Evolutionary conservation across 352 stramenopile species (phyloP), one percentile per base, ranked within the genome.

Genomic region (Aphanomyces cochlioides): DNA sequence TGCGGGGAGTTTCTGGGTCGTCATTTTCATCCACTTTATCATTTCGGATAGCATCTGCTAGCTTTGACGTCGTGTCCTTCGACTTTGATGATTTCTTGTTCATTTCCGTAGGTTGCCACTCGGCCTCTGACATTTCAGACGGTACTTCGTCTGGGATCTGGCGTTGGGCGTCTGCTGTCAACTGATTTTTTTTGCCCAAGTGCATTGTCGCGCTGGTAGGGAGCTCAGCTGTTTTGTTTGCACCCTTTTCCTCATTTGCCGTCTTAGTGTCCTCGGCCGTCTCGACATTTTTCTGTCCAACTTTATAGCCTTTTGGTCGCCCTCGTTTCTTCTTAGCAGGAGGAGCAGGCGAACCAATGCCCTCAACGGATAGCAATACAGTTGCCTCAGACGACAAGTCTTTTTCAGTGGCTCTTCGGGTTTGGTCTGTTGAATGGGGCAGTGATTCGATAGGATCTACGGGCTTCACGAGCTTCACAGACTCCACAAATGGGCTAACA

Each of bases 281-380:
- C 17, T n/a, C 43, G 43, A n/a, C 43, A n/a, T 50, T n/a, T 50
- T 50, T 50, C 17, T 50, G 10, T 50, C 50, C 7, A 10, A 58
- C 15, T 58, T 58, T 58, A 21, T 19, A 36, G 15, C 50, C 50
- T 3, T 58, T 58, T 1, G 54, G 54, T 37, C 54, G 54, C 19
- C 54, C 54, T 28, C 54, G 54, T 37, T 61, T 61, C 28, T 61
- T 61, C 54, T 61, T 61, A 4, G 54, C 10, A n/a, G 43, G 43
- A 28, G 28, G 28, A 28, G 28, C 28, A 28, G 28, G 28, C 28
- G 28, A 28, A 28, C 28, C 2, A 28, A 28, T 2, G 28, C 28
- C 28, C 28, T 28, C 28, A 28, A 2, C 28, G 2, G 28, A 28
- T 28, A 28, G 28, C 28, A 28, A 28, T 28, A 28, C 28, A 28